Conservation (phyloP, 192 early-diverging fungal species). For the Coemansia sp. region DNA sequence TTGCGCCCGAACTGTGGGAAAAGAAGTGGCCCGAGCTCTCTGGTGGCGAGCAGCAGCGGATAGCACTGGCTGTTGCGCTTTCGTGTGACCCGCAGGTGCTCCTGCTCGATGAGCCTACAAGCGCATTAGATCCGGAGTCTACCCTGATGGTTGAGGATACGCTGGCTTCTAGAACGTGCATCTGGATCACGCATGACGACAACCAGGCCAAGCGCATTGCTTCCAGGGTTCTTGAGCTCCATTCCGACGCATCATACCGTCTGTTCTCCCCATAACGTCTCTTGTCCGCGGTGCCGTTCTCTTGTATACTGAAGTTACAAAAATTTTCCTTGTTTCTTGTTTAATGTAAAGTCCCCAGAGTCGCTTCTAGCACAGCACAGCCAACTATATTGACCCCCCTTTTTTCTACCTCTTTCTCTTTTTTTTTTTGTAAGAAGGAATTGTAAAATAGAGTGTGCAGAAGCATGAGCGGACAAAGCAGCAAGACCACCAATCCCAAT, state of each 20-base stretch:
- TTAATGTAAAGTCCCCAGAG: not conserved
- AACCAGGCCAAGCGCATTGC: slow-evolving; percentile 64
- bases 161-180: slow-evolving; percentile 62
- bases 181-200: slow-evolving; percentile 82
- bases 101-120: slow-evolving; percentile 87
- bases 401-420: too few species aligned
- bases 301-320: not conserved
- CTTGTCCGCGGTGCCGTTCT: too few species aligned
- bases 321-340: not conserved
- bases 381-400: not conserved
- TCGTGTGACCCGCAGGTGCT: slow-evolving; percentile 74
- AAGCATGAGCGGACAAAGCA: slow-evolving; percentile 11
- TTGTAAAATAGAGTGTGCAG: too few species aligned
- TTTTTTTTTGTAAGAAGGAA: too few species aligned
- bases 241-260: slow-evolving; percentile 30
- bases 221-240: slow-evolving; percentile 35
- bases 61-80: slow-evolving; percentile 77
- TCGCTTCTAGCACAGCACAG: too few species aligned
- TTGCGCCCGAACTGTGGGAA: slow-evolving; percentile 68
- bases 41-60: slow-evolving; percentile 85
- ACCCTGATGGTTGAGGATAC: slow-evolving; percentile 72
- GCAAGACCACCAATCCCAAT: slow-evolving; percentile 16
- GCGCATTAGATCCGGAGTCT: slow-evolving; percentile 75
- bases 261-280: slow-evolving; percentile 8
- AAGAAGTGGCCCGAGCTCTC: slow-evolving; percentile 76